A percentile compares a stretch with the other conserved stretches of the same genome.
Evolutionary conservation across 2,329 filamentous ascomycete genomes (phyloP).

Genomic region (Aspergillus flavus): DNA sequence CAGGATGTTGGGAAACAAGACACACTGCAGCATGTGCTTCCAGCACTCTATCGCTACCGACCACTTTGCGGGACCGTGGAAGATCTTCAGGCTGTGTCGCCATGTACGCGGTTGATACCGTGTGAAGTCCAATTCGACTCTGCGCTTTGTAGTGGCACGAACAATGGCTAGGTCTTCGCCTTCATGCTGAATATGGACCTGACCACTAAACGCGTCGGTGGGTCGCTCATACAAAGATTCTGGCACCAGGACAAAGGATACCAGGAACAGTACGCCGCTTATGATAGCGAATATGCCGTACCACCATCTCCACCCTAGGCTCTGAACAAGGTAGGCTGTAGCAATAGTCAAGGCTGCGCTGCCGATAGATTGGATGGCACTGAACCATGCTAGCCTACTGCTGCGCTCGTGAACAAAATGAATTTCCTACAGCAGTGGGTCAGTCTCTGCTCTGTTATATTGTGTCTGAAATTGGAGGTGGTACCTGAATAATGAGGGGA

Average conservation of each 20-base stretch:
- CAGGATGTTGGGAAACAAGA: slow-evolving; percentile 14
- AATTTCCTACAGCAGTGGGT: neutral
- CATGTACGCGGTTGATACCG: neutral
- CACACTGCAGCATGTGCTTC: slow-evolving; percentile 15
- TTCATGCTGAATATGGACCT: neutral
- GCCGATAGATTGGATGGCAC: neutral
- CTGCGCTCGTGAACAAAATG: neutral
- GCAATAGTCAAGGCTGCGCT: neutral
- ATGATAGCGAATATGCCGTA: slow-evolving; percentile 16
- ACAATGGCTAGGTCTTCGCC: neutral
- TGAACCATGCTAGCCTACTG: neutral
- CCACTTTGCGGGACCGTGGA: slow-evolving; percentile 6
- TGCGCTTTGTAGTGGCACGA: neutral
- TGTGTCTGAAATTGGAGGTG: no score
- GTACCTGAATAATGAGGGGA: neutral
- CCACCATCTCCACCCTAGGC: slow-evolving; percentile 18
- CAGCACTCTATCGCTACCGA: slow-evolving; percentile 9
- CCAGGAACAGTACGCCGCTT: slow-evolving; percentile 7
- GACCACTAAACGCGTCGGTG: neutral
- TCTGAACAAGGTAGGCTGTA: slow-evolving; percentile 12
- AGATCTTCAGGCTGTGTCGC: neutral
- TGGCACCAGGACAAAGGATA: neutral
- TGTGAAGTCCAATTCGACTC: neutral
- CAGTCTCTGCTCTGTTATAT: neutral
- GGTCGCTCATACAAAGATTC: neutral